Percentiles rank a stretch among this genome's conserved stretches.
These are phyloP conservation scores for Populus ilicifolia DNA, from an alignment of 345 rosid species.

Conservation along the genomic window DNA sequence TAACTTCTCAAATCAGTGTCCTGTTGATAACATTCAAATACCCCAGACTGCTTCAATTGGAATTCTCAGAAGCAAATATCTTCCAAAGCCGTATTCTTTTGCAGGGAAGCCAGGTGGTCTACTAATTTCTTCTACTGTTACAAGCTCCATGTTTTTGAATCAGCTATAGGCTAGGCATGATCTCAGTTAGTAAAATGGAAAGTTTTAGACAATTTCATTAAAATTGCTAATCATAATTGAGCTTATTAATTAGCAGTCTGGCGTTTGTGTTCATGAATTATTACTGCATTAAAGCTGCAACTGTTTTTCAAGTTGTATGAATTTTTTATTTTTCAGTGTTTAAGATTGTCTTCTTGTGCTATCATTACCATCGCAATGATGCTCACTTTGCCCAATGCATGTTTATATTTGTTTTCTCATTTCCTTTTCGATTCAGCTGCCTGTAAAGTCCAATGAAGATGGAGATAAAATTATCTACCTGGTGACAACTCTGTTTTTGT, in stretches of 20 bases:
- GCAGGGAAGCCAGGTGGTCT: conserved; percentile 41
- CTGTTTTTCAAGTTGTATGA: background rate
- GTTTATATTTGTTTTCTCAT: background rate
- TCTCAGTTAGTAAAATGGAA: background rate
- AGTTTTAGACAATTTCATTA: background rate
- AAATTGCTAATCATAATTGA: background rate
- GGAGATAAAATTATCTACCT: background rate
- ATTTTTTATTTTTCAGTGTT: background rate
- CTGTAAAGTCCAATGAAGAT: background rate
- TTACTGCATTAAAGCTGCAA: background rate
- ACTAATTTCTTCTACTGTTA: conserved; percentile 3
- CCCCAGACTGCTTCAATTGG: conserved; percentile 33
- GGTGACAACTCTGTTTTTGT: conserved; percentile 21
- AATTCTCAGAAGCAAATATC: conserved; percentile 33
- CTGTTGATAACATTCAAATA: conserved; percentile 25
- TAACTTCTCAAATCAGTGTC: conserved; percentile 35
- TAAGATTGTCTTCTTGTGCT: background rate
- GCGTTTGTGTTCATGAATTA: background rate
- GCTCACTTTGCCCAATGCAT: background rate
- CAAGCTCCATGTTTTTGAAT: background rate
- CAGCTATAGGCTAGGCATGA: background rate
- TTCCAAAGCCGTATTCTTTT: conserved; percentile 33
- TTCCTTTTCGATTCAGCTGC: background rate
- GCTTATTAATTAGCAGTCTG: background rate
- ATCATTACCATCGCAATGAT: background rate